phyloP scores from a whole-genome alignment of 2,329 filamentous ascomycete species.

The Verruconis gallopava region DNA sequence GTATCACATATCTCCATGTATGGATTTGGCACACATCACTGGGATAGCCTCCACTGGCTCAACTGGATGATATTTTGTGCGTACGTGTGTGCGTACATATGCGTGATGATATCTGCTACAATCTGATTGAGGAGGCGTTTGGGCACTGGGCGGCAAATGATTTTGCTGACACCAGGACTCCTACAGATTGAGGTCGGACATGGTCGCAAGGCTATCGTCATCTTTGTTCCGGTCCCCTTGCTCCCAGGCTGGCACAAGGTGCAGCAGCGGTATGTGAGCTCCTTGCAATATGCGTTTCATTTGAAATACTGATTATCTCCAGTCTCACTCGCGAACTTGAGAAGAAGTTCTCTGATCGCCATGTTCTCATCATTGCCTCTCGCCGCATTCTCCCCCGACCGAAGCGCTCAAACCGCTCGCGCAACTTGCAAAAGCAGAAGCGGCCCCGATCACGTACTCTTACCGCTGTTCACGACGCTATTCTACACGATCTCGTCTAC shows the following conservation, averaged over 20 bases:
- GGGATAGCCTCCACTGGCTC: constrained; percentile 2
- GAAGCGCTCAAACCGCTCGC: constrained; percentile 93
- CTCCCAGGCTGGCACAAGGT: constrained; percentile 98
- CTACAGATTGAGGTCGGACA: constrained; percentile 97
- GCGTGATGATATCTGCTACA: no score
- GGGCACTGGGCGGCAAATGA: constrained; percentile 42
- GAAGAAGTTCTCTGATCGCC: constrained; percentile 99
- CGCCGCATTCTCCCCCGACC: constrained; percentile 97
- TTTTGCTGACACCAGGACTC: constrained; percentile 42
- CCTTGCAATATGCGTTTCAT: neutral
- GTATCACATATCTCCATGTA: no score
- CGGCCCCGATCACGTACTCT: constrained; percentile 94
- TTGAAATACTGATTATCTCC: constrained; percentile 9
- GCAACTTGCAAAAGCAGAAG: constrained; percentile 97
- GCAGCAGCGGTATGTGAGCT: constrained; percentile 82
- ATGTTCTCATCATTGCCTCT: constrained; percentile 96
- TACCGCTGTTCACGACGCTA: constrained; percentile 96
- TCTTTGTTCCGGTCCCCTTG: constrained; percentile 99
- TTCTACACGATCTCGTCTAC: constrained; percentile 96
- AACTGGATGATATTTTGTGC: neutral
- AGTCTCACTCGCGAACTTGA: constrained; percentile 99
- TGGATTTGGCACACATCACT: neutral
- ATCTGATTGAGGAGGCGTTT: constrained; percentile 35
- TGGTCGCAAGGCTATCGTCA: constrained; percentile 99
- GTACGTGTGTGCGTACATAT: no score